Base-by-base conservation (phyloP, 495 filamentous ascomycete genomes). In the Xylaria venustula region DNA sequence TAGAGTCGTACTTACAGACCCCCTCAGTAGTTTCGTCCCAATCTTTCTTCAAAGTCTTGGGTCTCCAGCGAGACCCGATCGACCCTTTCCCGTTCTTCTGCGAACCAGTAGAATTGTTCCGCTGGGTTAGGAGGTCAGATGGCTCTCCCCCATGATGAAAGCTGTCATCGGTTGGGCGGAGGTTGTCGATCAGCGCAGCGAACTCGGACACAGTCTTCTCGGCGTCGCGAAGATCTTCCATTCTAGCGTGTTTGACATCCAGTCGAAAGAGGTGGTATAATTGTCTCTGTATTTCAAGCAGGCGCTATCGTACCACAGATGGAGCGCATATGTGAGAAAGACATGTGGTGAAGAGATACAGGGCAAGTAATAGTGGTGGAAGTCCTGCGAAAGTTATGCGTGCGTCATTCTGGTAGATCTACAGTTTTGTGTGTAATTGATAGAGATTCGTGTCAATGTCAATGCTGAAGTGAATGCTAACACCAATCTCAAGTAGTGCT, bases 131-230 rank as follows among this genome's bases (percentile, higher is more conserved):
- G 2, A 60, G 23, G 32, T 45, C 17, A 34, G 51, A 17, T 56
- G 41, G 15, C 42, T 48, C 26, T 22, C 44, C 50, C 11, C 34
- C 19, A 12, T 41, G 54, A 11, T 50, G 37, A 17, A 14, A 3
- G 8, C 30, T 11, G 47, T 49, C 65, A 28, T 75, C 71, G n/a
- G 70, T 71, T 1, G 74, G 73, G 15, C 67, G 76, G 48, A 78
- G 77, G 28, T 75, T 72, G 19, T 74, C 70, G 42, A 80, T 79
- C 47, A 75, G 62, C 49, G 77, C 74, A 2, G 74, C 69, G 49
- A 81, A 76, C 7, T 75, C 66, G 2, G 73, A 25, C 32, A 70
- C 65, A 7, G 67, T 60, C 11, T 63, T 48, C 25, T 45, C 44
- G 3, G 67, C 67, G 17, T 70, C 48, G 26, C 67, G 65, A 41